phyloP scores from a whole-genome alignment of 2,329 filamentous ascomycete species.

The Bipolaris sorokiniana region DNA sequence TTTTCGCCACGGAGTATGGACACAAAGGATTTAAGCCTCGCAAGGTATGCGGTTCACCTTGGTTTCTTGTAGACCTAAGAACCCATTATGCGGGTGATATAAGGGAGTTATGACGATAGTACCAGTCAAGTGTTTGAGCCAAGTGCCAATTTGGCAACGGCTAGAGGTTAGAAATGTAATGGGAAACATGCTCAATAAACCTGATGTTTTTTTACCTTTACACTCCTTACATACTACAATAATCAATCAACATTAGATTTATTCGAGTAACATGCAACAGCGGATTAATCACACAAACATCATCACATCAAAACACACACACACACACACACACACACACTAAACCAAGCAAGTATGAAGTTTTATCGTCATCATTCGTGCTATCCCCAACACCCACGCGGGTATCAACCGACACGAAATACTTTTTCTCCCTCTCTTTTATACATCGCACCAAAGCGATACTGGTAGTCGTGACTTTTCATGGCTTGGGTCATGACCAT shows the following conservation, averaged over 20 bases:
- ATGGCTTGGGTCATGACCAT: conserved; percentile 13
- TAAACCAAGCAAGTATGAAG: background rate
- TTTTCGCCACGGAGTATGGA: too few species aligned
- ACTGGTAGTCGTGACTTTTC: conserved; percentile 14
- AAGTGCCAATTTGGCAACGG: too few species aligned
- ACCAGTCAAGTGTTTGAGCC: too few species aligned
- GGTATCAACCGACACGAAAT: conserved; percentile 23
- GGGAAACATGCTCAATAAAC: conserved; percentile 29
- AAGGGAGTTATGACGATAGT: too few species aligned
- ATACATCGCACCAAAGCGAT: conserved; percentile 8
- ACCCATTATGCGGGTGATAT: too few species aligned
- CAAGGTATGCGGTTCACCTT: too few species aligned
- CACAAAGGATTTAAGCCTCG: too few species aligned
- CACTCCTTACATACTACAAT: too few species aligned
- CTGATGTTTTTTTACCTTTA: too few species aligned
- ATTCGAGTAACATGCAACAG: conserved; percentile 23
- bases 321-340: background rate
- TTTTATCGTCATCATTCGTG: conserved; percentile 18
- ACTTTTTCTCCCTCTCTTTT: conserved; percentile 3
- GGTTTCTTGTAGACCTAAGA: too few species aligned
- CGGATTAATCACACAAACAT: background rate
- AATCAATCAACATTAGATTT: conserved; percentile 15
- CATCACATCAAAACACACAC: background rate
- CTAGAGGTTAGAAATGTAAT: too few species aligned
- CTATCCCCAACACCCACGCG: conserved; percentile 22